These are phyloP conservation scores for Lathyrus sativus DNA, from an alignment of 306 rosid species.

Conservation along the genomic window DNA sequence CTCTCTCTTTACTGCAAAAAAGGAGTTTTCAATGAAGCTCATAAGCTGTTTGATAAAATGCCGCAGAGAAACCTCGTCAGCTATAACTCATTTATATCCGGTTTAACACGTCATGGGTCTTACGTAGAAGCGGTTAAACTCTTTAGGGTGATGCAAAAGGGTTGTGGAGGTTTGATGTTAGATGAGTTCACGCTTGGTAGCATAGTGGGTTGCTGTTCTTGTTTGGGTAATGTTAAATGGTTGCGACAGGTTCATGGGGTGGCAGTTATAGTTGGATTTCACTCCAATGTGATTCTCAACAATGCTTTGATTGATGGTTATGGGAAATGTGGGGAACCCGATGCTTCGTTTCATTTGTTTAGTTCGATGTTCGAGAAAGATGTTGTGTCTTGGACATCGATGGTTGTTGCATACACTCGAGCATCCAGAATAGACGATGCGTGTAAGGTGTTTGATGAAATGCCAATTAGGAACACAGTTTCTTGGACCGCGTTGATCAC, in stretches of 20 bases:
- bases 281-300: constrained; percentile 45
- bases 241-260: constrained; percentile 63
- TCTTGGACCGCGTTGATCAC: constrained; percentile 70
- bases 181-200: constrained; percentile 60
- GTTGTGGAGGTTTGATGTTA: constrained; percentile 37
- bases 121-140: constrained; percentile 40
- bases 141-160: constrained; percentile 45
- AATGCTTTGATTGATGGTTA: constrained; percentile 65
- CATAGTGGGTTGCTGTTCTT: constrained; percentile 51
- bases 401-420: constrained; percentile 46
- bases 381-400: constrained; percentile 65
- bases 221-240: constrained; percentile 47
- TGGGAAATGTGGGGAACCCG: constrained; percentile 57
- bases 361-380: constrained; percentile 51
- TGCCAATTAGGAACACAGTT: constrained; percentile 49
- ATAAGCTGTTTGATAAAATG: constrained; percentile 49
- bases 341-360: constrained; percentile 44
- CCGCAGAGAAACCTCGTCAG: constrained; percentile 55
- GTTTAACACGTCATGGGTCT: constrained; percentile 46
- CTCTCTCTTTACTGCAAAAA: constrained; percentile 40
- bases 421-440: constrained; percentile 54
- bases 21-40: constrained; percentile 43
- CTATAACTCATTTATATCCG: constrained; percentile 56
- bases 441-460: constrained; percentile 45
- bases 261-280: constrained; percentile 50